Evolutionary conservation across 345 rosid genomes (phyloP).

Genomic region (Citrus mangshanensis): DNA sequence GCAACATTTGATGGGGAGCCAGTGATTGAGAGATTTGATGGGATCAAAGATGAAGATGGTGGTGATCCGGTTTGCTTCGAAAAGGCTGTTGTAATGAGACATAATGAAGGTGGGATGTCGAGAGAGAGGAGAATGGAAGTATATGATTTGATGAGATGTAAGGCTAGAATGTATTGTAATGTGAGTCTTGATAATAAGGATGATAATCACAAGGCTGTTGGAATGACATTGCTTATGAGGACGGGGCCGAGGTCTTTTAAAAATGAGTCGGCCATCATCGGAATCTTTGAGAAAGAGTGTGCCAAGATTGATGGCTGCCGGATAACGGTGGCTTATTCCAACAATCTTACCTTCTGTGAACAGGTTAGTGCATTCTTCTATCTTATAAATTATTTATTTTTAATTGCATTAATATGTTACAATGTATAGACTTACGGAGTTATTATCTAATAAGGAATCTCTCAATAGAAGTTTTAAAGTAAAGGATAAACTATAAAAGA

Average conservation of each 20-base stretch:
- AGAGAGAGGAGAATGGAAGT: slow-evolving; percentile 57
- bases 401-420: no score
- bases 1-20: slow-evolving; percentile 43
- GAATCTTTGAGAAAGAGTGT: slow-evolving; percentile 55
- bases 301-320: slow-evolving; percentile 46
- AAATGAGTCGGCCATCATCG: slow-evolving; percentile 46
- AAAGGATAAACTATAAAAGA: no score
- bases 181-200: slow-evolving; percentile 18
- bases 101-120: slow-evolving; percentile 76
- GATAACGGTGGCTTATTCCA: slow-evolving; percentile 58
- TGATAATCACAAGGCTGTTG: slow-evolving; percentile 17
- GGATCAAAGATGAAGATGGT: slow-evolving; percentile 7
- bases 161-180: slow-evolving; percentile 53
- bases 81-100: slow-evolving; percentile 79
- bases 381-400: no score
- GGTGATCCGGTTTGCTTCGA: slow-evolving; percentile 54
- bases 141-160: slow-evolving; percentile 57
- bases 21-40: slow-evolving; percentile 27
- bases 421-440: no score
- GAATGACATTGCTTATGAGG: slow-evolving; percentile 71
- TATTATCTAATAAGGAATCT: no score
- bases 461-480: no score
- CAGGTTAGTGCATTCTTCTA: slow-evolving; percentile 37
- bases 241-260: slow-evolving; percentile 68
- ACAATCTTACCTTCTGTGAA: slow-evolving; percentile 63